Conservation (phyloP, 257 asterid genomes). For the Echites panduratus region DNA sequence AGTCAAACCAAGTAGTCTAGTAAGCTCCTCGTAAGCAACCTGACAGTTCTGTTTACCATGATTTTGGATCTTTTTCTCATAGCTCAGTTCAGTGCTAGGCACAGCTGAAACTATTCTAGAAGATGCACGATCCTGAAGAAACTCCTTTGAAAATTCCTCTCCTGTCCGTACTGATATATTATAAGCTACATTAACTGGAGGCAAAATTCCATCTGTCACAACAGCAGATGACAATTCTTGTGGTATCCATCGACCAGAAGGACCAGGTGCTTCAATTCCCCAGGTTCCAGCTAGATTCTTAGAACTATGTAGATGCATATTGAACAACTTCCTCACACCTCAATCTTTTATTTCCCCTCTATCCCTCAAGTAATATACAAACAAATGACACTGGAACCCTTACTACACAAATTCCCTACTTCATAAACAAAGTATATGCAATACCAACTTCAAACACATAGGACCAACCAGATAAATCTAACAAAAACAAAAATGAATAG, state of each 20-base stretch:
- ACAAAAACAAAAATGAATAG: background rate
- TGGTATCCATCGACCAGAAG: conserved; percentile 33
- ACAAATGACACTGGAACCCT: background rate
- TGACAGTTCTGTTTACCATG: conserved; percentile 32
- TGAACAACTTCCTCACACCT: background rate
- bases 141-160: conserved; percentile 49
- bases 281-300: conserved; percentile 31
- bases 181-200: conserved; percentile 27
- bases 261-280: conserved; percentile 30
- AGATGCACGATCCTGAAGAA: conserved; percentile 45
- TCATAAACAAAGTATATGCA: background rate
- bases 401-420: background rate
- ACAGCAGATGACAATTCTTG: conserved; percentile 26
- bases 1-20: conserved; percentile 51
- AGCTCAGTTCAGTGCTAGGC: conserved; percentile 23
- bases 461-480: background rate
- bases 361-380: background rate
- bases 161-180: conserved; percentile 48
- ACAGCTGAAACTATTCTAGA: conserved; percentile 33
- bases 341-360: background rate
- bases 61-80: conserved; percentile 29
- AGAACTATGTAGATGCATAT: conserved; percentile 21
- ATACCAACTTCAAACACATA: background rate
- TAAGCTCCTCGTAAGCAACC: conserved; percentile 53
- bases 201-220: conserved; percentile 21